A percentile compares a stretch with the other conserved stretches of the same genome.
Evolutionary conservation across 2,329 filamentous ascomycete species (phyloP).

Genomic region (Arthrobotrys pseudoclavata): DNA sequence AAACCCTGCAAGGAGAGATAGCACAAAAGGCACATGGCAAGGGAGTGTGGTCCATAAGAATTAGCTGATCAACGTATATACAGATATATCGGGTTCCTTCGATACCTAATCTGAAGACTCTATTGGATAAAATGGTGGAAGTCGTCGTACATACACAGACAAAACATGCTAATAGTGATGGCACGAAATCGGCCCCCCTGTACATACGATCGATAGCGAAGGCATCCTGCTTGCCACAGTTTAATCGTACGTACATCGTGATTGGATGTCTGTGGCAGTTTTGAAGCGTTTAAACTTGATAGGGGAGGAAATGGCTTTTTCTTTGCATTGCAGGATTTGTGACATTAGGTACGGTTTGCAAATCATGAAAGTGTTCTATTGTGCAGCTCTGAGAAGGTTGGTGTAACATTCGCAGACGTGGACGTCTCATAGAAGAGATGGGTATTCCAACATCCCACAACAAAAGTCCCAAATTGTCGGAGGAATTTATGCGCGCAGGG

Average conservation of each 20-base stretch:
- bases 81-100: slow-evolving; percentile 12
- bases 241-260: slow-evolving; percentile 8
- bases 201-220: slow-evolving; percentile 22
- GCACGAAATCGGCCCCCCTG: not conserved
- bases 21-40: slow-evolving; percentile 26
- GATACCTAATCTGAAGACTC: not conserved
- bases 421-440: slow-evolving; percentile 6
- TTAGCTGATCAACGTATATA: slow-evolving; percentile 3
- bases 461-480: not conserved
- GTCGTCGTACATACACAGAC: not conserved
- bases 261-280: not conserved
- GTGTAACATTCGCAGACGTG: slow-evolving; percentile 49
- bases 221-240: slow-evolving; percentile 23
- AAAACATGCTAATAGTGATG: not conserved
- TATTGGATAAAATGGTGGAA: not conserved
- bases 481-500: slow-evolving; percentile 1
- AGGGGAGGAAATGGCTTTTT: not conserved
- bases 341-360: not conserved
- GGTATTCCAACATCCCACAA: slow-evolving; percentile 47
- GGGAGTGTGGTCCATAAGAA: slow-evolving; percentile 1
- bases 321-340: slow-evolving; percentile 12
- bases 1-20: slow-evolving; percentile 19
- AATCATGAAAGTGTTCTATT: slow-evolving; percentile 3
- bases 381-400: slow-evolving; percentile 21
- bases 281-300: not conserved